Conservation (phyloP, 257 asterid species). For the Solanum arcanum region DNA sequence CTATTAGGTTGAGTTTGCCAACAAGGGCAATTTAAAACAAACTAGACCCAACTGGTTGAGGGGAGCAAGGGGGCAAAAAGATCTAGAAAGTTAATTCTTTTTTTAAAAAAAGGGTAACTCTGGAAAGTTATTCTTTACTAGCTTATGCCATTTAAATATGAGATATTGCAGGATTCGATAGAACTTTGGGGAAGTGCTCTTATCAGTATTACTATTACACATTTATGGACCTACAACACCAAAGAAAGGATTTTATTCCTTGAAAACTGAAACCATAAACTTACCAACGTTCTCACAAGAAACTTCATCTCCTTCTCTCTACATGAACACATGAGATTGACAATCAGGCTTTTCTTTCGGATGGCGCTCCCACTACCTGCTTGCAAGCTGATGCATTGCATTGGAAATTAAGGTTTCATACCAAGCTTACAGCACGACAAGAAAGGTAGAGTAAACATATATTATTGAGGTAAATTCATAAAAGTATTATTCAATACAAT, state of each 20-base stretch:
- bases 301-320: constrained; percentile 90
- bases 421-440: not conserved
- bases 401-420: constrained; percentile 5
- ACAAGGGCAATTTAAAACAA: not conserved
- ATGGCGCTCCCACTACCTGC: constrained; percentile 76
- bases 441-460: not conserved
- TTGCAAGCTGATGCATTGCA: constrained; percentile 67
- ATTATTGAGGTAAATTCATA: not conserved
- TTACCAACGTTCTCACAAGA: constrained; percentile 85
- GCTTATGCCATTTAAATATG: not conserved
- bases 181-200: not conserved
- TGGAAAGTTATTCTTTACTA: not conserved
- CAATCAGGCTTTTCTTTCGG: constrained; percentile 68
- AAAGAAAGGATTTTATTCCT: not conserved
- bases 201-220: not conserved
- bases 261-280: not conserved
- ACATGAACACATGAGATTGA: constrained; percentile 85
- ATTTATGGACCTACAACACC: not conserved
- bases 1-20: not conserved
- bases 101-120: too few species aligned
- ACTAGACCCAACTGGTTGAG: not conserved
- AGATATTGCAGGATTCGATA: not conserved
- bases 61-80: not conserved
- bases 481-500: not conserved
- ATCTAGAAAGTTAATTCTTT: not conserved